Percentiles rank a stretch among this genome's conserved stretches.
Evolutionary conservation across 106 monocot genomes (phyloP).

Genomic region (Apostasia shenzhenica): DNA sequence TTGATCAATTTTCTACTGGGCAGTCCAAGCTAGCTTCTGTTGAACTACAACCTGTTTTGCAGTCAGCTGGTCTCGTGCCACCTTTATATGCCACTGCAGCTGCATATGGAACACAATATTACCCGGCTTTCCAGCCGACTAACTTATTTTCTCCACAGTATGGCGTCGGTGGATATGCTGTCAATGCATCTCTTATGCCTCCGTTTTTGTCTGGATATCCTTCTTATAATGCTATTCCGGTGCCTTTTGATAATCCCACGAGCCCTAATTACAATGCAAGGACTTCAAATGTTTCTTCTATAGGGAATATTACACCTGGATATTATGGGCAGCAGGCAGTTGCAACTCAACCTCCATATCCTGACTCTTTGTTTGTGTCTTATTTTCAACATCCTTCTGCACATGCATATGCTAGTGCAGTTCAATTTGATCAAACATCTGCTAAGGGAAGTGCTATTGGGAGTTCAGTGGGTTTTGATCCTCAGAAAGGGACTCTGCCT

Average conservation of each 20-base stretch:
- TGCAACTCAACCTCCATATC: conserved; percentile 41
- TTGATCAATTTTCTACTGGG: conserved; percentile 32
- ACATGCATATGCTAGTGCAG: conserved; percentile 34
- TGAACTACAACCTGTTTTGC: conserved; percentile 40
- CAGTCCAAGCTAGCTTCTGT: conserved; percentile 34
- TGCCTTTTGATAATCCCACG: conserved; percentile 42
- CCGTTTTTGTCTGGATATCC: conserved; percentile 57
- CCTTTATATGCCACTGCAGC: conserved; percentile 36
- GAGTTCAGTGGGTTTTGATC: conserved; percentile 30
- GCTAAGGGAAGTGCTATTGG: conserved; percentile 28
- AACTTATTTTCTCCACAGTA: conserved; percentile 43
- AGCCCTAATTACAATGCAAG: conserved; percentile 31
- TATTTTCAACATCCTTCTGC: conserved; percentile 59
- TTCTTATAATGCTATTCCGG: conserved; percentile 46
- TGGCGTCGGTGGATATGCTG: conserved; percentile 44
- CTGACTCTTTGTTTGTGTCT: conserved; percentile 50
- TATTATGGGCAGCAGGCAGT: conserved; percentile 60
- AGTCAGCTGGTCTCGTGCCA: conserved; percentile 31
- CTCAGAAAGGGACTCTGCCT: conserved; percentile 25
- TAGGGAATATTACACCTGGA: conserved; percentile 22
- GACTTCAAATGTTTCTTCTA: conserved; percentile 25
- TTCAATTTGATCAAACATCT: conserved; percentile 41
- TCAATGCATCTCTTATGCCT: conserved; percentile 44
- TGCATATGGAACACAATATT: conserved; percentile 42
- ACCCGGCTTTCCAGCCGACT: conserved; percentile 49